phyloP scores from a whole-genome alignment of 192 early-diverging fungal species.

The Neocallimastix lanati region DNA sequence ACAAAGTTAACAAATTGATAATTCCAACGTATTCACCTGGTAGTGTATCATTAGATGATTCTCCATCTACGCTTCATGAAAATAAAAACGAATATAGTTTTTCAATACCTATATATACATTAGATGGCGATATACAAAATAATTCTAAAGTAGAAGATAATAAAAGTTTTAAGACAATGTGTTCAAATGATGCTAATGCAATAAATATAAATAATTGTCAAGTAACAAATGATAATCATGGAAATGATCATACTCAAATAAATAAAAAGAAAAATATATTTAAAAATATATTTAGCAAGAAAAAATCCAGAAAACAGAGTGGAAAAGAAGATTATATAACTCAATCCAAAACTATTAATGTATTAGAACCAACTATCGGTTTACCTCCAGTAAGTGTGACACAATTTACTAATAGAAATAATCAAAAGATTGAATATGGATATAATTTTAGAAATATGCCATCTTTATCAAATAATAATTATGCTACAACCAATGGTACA shows the following conservation, averaged over 20 bases:
- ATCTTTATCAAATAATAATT: neutral
- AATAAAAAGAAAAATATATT: too few relatives aligned
- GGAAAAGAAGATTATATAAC: too few relatives aligned
- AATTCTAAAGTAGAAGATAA: neutral
- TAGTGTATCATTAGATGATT: neutral
- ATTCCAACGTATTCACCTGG: neutral
- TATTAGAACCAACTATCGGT: neutral
- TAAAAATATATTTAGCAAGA: too few relatives aligned
- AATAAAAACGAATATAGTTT: neutral
- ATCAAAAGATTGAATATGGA: too few relatives aligned
- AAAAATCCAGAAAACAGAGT: too few relatives aligned
- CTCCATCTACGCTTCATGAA: neutral
- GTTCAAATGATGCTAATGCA: neutral
- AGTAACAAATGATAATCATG: too few relatives aligned
- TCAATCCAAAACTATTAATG: too few relatives aligned
- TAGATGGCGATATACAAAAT: neutral
- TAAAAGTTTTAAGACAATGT: neutral
- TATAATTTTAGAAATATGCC: neutral
- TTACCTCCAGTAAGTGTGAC: neutral
- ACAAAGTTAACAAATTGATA: neutral
- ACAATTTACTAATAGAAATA: neutral
- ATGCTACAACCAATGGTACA: neutral
- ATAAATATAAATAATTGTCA: too few relatives aligned
- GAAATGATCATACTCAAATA: too few relatives aligned
- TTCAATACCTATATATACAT: neutral